Percentiles rank a stretch among this genome's conserved stretches.
These are phyloP conservation scores for Globisporangium barbulae DNA, from an alignment of 352 stramenopile genomes.

Conservation along the genomic window DNA sequence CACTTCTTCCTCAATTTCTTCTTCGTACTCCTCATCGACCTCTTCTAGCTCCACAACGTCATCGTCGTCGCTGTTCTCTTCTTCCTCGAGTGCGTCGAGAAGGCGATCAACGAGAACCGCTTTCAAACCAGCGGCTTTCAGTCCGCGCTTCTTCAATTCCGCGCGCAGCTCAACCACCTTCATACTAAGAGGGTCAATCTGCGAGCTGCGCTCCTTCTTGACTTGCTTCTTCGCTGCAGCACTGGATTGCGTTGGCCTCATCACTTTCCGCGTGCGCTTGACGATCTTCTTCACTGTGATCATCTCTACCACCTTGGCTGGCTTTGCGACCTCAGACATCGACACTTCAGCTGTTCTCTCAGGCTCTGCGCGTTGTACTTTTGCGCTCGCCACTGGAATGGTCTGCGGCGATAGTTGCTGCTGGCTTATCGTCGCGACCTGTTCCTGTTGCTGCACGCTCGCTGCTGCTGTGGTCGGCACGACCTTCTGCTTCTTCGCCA, in stretches of 20 bases:
- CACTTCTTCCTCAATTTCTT: slow-evolving; percentile 24
- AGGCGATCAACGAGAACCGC: slow-evolving; percentile 44
- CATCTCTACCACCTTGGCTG: neutral
- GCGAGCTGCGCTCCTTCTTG: slow-evolving; percentile 21
- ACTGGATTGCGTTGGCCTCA: slow-evolving; percentile 19
- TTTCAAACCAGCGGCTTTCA: slow-evolving; percentile 55
- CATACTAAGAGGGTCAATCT: slow-evolving; percentile 25
- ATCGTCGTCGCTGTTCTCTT: slow-evolving; percentile 30
- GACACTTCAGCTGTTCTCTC: neutral
- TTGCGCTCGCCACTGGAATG: slow-evolving; percentile 1
- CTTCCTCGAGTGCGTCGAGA: slow-evolving; percentile 38
- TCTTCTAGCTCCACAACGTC: slow-evolving; percentile 27
- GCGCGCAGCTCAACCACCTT: slow-evolving; percentile 55
- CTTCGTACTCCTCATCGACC: slow-evolving; percentile 20
- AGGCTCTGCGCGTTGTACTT: neutral
- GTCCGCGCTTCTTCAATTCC: slow-evolving; percentile 57
- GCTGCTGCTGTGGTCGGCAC: slow-evolving; percentile 9
- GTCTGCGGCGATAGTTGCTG: neutral
- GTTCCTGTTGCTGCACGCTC: neutral
- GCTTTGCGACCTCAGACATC: neutral
- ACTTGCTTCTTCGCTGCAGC: slow-evolving; percentile 15
- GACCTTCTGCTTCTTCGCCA: slow-evolving; percentile 14
- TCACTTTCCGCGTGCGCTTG: slow-evolving; percentile 38
- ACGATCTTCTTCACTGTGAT: slow-evolving; percentile 23
- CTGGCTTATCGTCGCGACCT: neutral